Evolutionary conservation across 2,329 filamentous ascomycete genomes (phyloP).

Genomic region (Fusarium drepaniforme): DNA sequence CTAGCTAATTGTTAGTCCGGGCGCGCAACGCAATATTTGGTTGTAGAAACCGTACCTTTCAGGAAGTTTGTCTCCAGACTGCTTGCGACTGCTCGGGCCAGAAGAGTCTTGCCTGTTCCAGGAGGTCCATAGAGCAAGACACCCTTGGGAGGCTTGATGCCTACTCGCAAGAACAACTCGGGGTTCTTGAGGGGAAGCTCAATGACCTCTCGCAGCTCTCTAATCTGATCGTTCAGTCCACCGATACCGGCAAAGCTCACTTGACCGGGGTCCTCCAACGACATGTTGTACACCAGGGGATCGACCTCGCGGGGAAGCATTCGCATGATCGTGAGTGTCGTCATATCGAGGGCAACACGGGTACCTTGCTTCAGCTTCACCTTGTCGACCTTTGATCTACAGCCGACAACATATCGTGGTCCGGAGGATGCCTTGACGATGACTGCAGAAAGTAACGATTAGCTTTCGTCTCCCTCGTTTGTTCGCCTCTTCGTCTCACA

Average conservation of each 20-base stretch:
- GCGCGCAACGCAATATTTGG: background rate
- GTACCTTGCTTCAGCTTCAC: constrained; percentile 97
- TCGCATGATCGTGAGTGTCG: constrained; percentile 99
- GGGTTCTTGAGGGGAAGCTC: constrained; percentile 98
- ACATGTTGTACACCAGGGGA: constrained; percentile 99
- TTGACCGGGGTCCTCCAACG: constrained; percentile 95
- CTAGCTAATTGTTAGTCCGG: constrained; percentile 59
- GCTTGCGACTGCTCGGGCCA: constrained; percentile 95
- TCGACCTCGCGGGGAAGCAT: constrained; percentile 99
- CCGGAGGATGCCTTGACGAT: constrained; percentile 99
- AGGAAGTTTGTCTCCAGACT: constrained; percentile 98
- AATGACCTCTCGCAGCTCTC: constrained; percentile 97
- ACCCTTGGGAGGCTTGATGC: constrained; percentile 99
- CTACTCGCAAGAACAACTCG: constrained; percentile 94
- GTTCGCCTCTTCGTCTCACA: constrained; percentile 69
- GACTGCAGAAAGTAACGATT: constrained; percentile 65
- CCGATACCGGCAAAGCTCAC: constrained; percentile 98
- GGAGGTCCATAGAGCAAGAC: constrained; percentile 96
- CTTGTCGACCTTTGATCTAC: constrained; percentile 98
- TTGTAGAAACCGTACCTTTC: constrained; percentile 74
- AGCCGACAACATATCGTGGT: constrained; percentile 97
- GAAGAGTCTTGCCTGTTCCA: constrained; percentile 94
- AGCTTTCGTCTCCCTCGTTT: constrained; percentile 26
- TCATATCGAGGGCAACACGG: constrained; percentile 98
- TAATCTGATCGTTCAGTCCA: constrained; percentile 97